Evolutionary conservation across 2,329 filamentous ascomycete genomes (phyloP), one percentile per base, ranked within the genome.

Genomic region (Pseudocercospora fuligena): DNA sequence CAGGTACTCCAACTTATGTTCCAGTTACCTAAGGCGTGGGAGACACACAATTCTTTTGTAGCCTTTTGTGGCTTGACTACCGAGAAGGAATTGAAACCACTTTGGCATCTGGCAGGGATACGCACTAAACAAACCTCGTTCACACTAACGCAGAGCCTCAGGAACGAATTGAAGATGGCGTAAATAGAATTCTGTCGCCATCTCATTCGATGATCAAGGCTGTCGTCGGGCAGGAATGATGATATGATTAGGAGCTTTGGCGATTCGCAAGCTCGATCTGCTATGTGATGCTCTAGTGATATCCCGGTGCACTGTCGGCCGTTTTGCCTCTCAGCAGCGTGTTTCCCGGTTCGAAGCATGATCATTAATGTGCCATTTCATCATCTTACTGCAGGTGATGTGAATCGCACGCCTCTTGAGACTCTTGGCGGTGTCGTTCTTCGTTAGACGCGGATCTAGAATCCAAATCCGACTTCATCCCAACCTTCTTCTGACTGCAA

Each of bases 21-120:
- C 51, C 12, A 49, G 59, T 51, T 49, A 61, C 59, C 59, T 51
- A 61, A 61, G 25, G 46, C 59, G 59, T 61, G 59, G 59, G 59
- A 61, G 43, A 61, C 12, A 31, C 23, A 51, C 21, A 16, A 31
- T 33, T 16, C 9, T 29, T 54, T 21, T 27, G 33, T 14, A 58
- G 29, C 19, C 54, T 58, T 58, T 58, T 36, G 56, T 58, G 56
- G 56, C 56, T 58, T 58, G 56, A 27, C 46, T 49, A 54, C 54
- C 29, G 29, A 58, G 29, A 25, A 58, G 27, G 51, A 54, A 29
- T 54, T 7, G 49, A 25, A 54, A 36, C 9, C 33, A 36, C 33
- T 36, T 16, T 36, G 33, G 33, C 33, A 12, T 36, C 12, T 33
- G 7, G 31, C 31, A 33, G 33, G 11, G 33, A 36, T 14, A 36